These are phyloP conservation scores for Alternaria metachromatica DNA, from an alignment of 2,329 filamentous ascomycete species.

Conservation along the genomic window DNA sequence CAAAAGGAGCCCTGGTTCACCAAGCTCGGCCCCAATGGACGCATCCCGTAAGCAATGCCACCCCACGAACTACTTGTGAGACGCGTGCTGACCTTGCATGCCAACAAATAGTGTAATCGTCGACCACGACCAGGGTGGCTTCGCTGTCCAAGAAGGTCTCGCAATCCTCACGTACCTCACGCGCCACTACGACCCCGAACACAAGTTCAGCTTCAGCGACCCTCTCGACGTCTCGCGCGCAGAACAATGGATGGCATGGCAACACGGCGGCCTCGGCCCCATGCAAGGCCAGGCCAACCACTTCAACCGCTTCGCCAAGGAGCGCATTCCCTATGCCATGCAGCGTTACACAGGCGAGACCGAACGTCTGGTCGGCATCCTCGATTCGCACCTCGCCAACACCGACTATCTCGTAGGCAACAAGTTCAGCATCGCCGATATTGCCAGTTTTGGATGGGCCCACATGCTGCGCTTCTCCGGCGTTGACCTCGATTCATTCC, in stretches of 20 bases:
- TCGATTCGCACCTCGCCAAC: conserved; percentile 51
- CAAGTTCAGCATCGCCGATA: conserved; percentile 57
- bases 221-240: conserved; percentile 54
- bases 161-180: conserved; percentile 55
- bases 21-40: conserved; percentile 67
- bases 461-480: conserved; percentile 51
- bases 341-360: conserved; percentile 57
- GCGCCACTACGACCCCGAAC: conserved; percentile 55
- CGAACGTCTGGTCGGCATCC: conserved; percentile 55
- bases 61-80: background rate
- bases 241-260: conserved; percentile 71
- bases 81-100: background rate
- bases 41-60: conserved; percentile 57
- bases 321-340: conserved; percentile 54
- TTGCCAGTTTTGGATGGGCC: conserved; percentile 55
- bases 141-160: conserved; percentile 58
- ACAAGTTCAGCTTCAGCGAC: conserved; percentile 56
- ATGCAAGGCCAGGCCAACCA: conserved; percentile 54
- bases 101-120: conserved; percentile 58
- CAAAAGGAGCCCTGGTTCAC: conserved; percentile 74
- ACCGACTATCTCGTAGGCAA: conserved; percentile 55
- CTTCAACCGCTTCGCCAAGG: conserved; percentile 52
- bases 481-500: conserved; percentile 51
- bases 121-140: conserved; percentile 67
- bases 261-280: conserved; percentile 53